Evolutionary conservation across 352 stramenopile genomes (phyloP).

Genomic region (Globisporangium sylvaticum): DNA sequence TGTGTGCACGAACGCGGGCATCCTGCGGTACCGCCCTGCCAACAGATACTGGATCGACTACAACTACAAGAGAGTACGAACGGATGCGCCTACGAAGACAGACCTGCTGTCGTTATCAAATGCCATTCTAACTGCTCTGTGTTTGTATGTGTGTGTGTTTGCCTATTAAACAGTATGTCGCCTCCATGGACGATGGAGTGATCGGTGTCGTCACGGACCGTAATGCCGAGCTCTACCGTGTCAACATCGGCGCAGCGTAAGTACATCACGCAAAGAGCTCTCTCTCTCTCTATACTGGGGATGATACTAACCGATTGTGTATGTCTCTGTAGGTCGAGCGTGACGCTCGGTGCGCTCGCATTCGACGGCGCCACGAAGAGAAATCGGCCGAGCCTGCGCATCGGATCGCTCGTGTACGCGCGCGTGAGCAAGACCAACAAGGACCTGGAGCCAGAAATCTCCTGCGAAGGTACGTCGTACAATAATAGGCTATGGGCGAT

Average conservation of each 20-base stretch:
- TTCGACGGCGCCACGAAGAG: slow-evolving; percentile 98
- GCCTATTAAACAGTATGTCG: slow-evolving; percentile 48
- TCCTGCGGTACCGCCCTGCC: slow-evolving; percentile 80
- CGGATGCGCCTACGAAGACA: background rate
- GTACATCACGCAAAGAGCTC: slow-evolving; percentile 17
- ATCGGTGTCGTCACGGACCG: slow-evolving; percentile 94
- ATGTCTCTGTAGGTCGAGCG: slow-evolving; percentile 44
- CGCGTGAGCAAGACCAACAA: slow-evolving; percentile 85
- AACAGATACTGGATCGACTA: slow-evolving; percentile 91
- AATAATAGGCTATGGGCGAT: no score
- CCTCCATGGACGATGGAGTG: slow-evolving; percentile 86
- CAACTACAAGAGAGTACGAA: slow-evolving; percentile 75
- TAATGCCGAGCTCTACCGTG: slow-evolving; percentile 92
- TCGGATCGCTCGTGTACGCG: slow-evolving; percentile 94
- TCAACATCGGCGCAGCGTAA: slow-evolving; percentile 92
- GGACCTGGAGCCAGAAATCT: slow-evolving; percentile 93
- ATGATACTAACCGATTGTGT: background rate
- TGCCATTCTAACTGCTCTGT: background rate
- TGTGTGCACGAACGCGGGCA: slow-evolving; percentile 74
- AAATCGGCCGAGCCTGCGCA: slow-evolving; percentile 92
- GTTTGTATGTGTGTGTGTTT: background rate
- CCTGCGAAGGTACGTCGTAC: slow-evolving; percentile 64
- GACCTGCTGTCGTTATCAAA: background rate
- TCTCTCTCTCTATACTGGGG: background rate
- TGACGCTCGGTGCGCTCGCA: slow-evolving; percentile 69